These are phyloP conservation scores for Fusarium fujikuroi DNA, from an alignment of 2,329 filamentous ascomycete genomes.

Conservation along the genomic window DNA sequence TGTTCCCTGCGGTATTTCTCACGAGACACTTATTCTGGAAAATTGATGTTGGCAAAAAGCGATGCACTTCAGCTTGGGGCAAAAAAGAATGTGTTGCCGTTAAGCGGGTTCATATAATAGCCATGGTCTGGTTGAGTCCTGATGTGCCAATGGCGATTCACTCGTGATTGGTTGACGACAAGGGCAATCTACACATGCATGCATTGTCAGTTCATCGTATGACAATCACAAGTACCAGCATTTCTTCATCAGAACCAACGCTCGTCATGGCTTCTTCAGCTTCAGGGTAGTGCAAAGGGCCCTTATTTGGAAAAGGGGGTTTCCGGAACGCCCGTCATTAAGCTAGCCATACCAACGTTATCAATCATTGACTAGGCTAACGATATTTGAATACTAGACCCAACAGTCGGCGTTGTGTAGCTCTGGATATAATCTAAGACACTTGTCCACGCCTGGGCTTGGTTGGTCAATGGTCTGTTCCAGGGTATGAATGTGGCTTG, in stretches of 20 bases:
- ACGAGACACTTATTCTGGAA: no score
- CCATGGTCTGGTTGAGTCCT: not conserved
- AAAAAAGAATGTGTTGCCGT: accelerated
- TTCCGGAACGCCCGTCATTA: not conserved
- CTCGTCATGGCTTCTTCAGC: not conserved
- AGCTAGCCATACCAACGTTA: not conserved
- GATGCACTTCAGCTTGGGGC: not conserved
- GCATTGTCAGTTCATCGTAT: not conserved
- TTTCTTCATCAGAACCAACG: not conserved
- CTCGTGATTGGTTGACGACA: not conserved
- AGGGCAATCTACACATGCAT: not conserved
- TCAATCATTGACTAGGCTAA: not conserved
- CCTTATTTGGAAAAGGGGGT: not conserved
- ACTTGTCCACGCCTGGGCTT: not conserved
- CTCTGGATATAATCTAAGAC: not conserved
- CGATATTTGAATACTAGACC: not conserved
- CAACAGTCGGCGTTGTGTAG: not conserved
- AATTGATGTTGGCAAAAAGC: not conserved
- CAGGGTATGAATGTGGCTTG: slow-evolving; percentile 9
- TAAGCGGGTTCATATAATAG: not conserved
- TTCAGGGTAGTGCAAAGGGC: not conserved
- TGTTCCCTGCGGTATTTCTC: not conserved
- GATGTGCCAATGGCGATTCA: not conserved
- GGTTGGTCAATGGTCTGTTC: not conserved
- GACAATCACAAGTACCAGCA: not conserved